Evolutionary conservation across 164 flowering plant species (phyloP).

Genomic region (Magnolia sinica): DNA sequence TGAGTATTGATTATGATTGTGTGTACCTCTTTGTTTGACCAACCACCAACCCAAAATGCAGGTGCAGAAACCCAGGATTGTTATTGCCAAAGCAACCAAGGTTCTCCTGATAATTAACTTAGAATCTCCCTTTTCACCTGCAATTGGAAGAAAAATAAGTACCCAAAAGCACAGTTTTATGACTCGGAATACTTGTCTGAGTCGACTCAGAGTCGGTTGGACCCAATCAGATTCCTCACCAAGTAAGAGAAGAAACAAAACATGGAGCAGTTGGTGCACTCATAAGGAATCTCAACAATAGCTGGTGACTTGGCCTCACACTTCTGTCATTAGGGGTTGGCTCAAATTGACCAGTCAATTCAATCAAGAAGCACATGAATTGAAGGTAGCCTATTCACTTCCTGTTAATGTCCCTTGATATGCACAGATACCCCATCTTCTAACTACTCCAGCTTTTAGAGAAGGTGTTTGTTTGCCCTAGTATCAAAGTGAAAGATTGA

Average conservation of each 20-base stretch:
- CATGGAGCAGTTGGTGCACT: no score
- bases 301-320: not conserved
- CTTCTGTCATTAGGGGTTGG: not conserved
- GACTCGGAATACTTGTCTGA: not conserved
- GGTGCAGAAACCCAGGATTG: not conserved
- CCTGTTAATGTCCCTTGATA: no score
- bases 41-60: not conserved
- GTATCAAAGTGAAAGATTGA: no score
- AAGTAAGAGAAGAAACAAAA: not conserved
- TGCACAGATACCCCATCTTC: no score
- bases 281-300: no score
- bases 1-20: not conserved
- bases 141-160: not conserved
- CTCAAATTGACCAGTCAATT: no score
- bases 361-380: no score
- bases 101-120: not conserved
- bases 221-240: not conserved
- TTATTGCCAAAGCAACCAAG: not conserved
- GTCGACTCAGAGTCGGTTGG: not conserved
- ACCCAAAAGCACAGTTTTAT: not conserved
- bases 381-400: no score
- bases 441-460: no score
- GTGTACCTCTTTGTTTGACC: not conserved
- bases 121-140: not conserved
- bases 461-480: no score